Percentiles rank a stretch among this genome's conserved stretches.
Evolutionary conservation across 306 rosid genomes (phyloP).

Genomic region (Betula pendula): DNA sequence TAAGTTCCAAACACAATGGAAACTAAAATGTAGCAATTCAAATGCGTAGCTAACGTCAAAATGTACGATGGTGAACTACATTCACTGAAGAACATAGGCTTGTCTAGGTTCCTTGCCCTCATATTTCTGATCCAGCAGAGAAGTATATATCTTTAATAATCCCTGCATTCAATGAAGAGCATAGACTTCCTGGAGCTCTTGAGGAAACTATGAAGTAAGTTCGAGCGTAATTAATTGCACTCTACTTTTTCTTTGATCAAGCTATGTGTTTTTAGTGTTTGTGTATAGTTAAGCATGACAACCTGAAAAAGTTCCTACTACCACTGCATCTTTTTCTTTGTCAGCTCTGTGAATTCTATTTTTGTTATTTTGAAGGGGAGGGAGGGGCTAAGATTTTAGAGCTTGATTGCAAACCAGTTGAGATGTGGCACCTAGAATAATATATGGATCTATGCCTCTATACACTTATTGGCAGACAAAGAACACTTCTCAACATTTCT

Average conservation of each 20-base stretch:
- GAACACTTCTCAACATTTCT: neutral
- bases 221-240: neutral
- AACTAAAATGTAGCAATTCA: neutral
- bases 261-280: neutral
- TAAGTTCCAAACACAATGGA: neutral
- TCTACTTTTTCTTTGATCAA: neutral
- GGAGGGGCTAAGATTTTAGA: neutral
- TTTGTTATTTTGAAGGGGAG: neutral
- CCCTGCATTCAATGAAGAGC: slow-evolving; percentile 88
- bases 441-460: neutral
- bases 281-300: neutral
- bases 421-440: neutral
- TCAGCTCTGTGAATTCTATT: neutral
- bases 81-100: too few species aligned
- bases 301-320: neutral
- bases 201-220: slow-evolving; percentile 86
- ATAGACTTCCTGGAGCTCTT: slow-evolving; percentile 84
- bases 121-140: slow-evolving; percentile 78
- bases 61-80: too few species aligned
- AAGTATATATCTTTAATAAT: slow-evolving; percentile 83
- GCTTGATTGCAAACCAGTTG: neutral
- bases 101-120: slow-evolving; percentile 88
- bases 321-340: neutral
- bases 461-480: neutral
- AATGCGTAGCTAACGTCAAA: neutral